Evolutionary conservation across 257 asterid genomes (phyloP), one percentile per base, ranked within the genome.

Genomic region (Echium plantagineum): DNA sequence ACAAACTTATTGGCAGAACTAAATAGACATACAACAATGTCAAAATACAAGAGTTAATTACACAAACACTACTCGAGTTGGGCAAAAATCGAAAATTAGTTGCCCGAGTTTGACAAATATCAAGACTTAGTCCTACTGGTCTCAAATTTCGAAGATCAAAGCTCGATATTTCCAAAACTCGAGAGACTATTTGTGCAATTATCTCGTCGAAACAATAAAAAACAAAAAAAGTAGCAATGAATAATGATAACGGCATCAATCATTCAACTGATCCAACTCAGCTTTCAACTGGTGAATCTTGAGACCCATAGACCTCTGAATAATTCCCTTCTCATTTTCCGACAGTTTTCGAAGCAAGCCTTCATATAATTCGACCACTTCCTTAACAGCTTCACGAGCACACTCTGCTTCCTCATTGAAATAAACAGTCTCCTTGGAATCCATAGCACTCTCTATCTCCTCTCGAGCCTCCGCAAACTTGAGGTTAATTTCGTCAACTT

Each of bases 391-490:
- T 30, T 67, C 79, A 66, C 99, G 99, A 4, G 99, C 99, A 59
- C 95, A 93, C 63, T 83, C 95, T 49, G 97, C 97, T 80, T 91
- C 97, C 62, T 91, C 97, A 61, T 93, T 78, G 63, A 93, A 89
- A 68, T 93, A 93, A 52, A 89, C 94, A 0, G 99, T 89, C 66
- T 93, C 99, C 49, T 93, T 89, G 7, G 97, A 86, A 18, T 89
- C 97, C 97, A 93, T 61, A 12, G 99, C 99, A 52, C 93, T 72
- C 20, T 93, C 99, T 62, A 93, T 81, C 85, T 93, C 99, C 78
- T 93, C 99, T 62, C 99, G 79, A 12, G 99, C 99, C 78, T 89
- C 99, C n/a, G 91, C 91, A 63, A 93, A 93, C 77, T 89, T 93
- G 74, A 83, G 81, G 79, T 93, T 93, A 35, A 93, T 93, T 52